Evolutionary conservation across 2,329 filamentous ascomycete genomes (phyloP).

Genomic region (Colletotrichum lini): DNA sequence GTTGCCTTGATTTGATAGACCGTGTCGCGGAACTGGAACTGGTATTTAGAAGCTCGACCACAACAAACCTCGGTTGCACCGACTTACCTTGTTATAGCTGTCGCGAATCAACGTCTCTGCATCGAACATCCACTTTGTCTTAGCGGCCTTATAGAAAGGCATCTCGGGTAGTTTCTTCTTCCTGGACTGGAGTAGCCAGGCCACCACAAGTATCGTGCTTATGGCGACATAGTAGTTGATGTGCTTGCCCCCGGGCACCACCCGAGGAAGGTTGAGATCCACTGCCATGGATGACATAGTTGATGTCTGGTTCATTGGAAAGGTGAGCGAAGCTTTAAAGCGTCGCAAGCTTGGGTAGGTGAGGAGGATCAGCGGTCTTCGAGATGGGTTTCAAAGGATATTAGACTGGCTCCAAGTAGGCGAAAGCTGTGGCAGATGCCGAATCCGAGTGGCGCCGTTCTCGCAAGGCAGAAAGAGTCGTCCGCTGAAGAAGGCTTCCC

Average conservation of each 20-base stretch:
- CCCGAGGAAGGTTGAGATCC: constrained; percentile 47
- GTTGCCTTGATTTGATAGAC: constrained; percentile 67
- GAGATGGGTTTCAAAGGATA: constrained; percentile 21
- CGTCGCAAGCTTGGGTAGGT: background rate
- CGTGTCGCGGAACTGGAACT: constrained; percentile 60
- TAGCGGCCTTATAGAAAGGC: constrained; percentile 64
- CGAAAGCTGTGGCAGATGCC: background rate
- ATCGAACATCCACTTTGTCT: constrained; percentile 66
- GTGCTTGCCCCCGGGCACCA: constrained; percentile 49
- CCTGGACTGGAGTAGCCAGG: constrained; percentile 56
- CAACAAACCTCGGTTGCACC: no score
- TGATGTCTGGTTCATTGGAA: constrained; percentile 37
- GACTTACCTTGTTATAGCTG: constrained; percentile 63
- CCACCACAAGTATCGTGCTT: constrained; percentile 52
- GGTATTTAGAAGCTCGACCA: constrained; percentile 2
- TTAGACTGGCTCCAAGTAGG: constrained; percentile 11
- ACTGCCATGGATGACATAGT: constrained; percentile 44
- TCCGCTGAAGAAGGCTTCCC: constrained; percentile 26
- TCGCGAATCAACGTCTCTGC: constrained; percentile 63
- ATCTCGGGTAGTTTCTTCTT: constrained; percentile 54
- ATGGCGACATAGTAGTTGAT: constrained; percentile 60
- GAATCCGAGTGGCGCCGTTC: constrained; percentile 9
- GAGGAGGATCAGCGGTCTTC: constrained; percentile 9
- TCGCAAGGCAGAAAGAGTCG: constrained; percentile 15
- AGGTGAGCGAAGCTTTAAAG: background rate